Base-by-base conservation (phyloP, 169 alveolate genomes). In the Plasmodium berghei region DNA sequence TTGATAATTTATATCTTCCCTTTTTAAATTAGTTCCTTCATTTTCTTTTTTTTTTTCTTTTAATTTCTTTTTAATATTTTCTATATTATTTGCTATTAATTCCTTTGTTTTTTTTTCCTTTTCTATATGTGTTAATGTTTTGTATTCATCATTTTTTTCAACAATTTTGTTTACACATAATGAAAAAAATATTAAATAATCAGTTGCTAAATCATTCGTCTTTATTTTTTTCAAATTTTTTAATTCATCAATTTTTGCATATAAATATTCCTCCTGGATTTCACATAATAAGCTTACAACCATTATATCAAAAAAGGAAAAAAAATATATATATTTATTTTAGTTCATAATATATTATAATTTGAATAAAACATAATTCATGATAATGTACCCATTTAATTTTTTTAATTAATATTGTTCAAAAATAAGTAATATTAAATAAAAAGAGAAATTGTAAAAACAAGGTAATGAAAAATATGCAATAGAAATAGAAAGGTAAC, bases 111-210 rank as follows among this genome's bases (percentile, higher is more conserved):
- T 18, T 45, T 56, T 46, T 56, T 83, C 90, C 58, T 83, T 52
- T n/a, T 67, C 26, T 49, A 54, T 18, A 28, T 83, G 66, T 18
- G 45, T 52, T 45, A 58, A 56, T 67, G 40, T 48, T 67, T 67
- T 83, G 5, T n/a, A 40, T 46, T 83, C 61, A n/a, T 83, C 90
- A 67, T 71, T 83, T 72, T 83, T 67, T 48, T 69, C 83, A 20
- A 83, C 42, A 45, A 83, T 67, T 56, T 83, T 83, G 1, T 83
- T 28, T 55, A 83, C 90, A 58, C 34, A 34, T 24, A 83, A 61
- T 48, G 69, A 49, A 24, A 83, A 83, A 49, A 9, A 71, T 28
- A 83, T 67, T 56, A 83, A 66, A 67, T 83, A 83, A 45, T 58
- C 18, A 5, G 26, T 28, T 24, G 67, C 45, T 54, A 83, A 67